Evolutionary conservation across 257 asterid genomes (phyloP).

Genomic region (Linderniella brevidens): DNA sequence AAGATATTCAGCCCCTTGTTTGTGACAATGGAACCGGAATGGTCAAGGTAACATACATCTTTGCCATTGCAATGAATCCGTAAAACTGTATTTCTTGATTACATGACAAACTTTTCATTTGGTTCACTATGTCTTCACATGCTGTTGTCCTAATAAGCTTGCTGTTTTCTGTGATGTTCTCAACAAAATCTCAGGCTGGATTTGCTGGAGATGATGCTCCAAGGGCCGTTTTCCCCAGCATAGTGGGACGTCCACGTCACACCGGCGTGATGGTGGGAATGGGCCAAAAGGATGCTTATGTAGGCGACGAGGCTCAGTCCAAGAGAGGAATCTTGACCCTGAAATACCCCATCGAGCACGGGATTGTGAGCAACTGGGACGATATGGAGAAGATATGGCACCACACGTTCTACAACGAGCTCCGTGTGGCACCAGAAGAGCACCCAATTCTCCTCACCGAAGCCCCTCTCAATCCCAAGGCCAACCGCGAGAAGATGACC

Average conservation of each 20-base stretch:
- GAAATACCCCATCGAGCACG: conserved; percentile 38
- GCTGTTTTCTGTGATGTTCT: conserved; percentile 7
- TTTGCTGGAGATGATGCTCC: conserved; percentile 54
- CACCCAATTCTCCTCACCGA: conserved; percentile 26
- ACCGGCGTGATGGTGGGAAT: conserved; percentile 41
- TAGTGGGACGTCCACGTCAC: conserved; percentile 44
- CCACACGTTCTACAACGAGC: conserved; percentile 35
- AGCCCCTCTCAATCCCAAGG: conserved; percentile 29
- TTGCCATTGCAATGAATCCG: too few species aligned
- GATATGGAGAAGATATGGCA: conserved; percentile 48
- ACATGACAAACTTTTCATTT: too few species aligned
- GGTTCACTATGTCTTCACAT: too few species aligned
- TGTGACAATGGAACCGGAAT: conserved; percentile 23
- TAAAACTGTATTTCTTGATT: too few species aligned
- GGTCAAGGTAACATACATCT: conserved; percentile 14
- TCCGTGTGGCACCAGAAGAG: conserved; percentile 31
- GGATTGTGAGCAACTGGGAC: conserved; percentile 44
- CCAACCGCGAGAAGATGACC: conserved; percentile 29
- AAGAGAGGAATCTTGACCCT: conserved; percentile 49
- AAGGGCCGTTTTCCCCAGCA: conserved; percentile 38
- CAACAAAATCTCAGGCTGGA: conserved; percentile 24
- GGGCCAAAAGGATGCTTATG: conserved; percentile 44
- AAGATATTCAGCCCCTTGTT: conserved; percentile 18
- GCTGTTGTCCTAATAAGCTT: too few species aligned
- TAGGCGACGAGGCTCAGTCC: conserved; percentile 29